Evolutionary conservation across 768 basidiomycete species (phyloP).

Genomic region (Tylopilus subfusipes): DNA sequence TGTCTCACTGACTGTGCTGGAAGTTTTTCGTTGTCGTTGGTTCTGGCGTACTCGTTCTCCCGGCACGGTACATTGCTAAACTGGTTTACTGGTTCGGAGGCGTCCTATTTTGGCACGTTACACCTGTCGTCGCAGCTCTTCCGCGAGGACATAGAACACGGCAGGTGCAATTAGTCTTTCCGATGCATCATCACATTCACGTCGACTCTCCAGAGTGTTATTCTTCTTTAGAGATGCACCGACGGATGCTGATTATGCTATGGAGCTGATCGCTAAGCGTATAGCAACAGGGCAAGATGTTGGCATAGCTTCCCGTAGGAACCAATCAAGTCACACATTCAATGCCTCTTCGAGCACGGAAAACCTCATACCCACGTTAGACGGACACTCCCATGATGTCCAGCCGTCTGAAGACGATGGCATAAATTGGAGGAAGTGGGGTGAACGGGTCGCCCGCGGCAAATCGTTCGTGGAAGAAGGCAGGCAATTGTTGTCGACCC

Average conservation of each 20-base stretch:
- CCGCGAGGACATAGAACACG: slow-evolving; percentile 44
- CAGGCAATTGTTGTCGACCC: slow-evolving; percentile 36
- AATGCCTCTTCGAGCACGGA: slow-evolving; percentile 14
- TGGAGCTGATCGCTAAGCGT: slow-evolving; percentile 62
- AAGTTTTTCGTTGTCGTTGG: slow-evolving; percentile 38
- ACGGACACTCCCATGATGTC: neutral
- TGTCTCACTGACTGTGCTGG: slow-evolving; percentile 1
- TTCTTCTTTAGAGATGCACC: slow-evolving; percentile 50
- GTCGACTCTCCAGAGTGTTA: slow-evolving; percentile 38
- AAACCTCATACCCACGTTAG: neutral
- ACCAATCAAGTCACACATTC: slow-evolving; percentile 14
- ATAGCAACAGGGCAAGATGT: slow-evolving; percentile 53
- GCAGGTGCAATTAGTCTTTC: slow-evolving; percentile 29
- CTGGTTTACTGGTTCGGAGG: slow-evolving; percentile 44
- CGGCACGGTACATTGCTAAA: slow-evolving; percentile 50
- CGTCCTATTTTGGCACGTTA: slow-evolving; percentile 59
- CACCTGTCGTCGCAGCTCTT: slow-evolving; percentile 53
- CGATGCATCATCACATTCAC: neutral
- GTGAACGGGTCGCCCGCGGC: slow-evolving; percentile 42
- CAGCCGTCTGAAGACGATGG: slow-evolving; percentile 12
- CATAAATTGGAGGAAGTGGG: slow-evolving; percentile 59
- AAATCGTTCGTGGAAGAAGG: slow-evolving; percentile 43
- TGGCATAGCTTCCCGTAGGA: slow-evolving; percentile 29
- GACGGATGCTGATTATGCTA: slow-evolving; percentile 68
- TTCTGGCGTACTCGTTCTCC: slow-evolving; percentile 42